These are phyloP conservation scores for Panicum virgatum DNA, from an alignment of 202 grass and related monocot species.

Conservation along the genomic window DNA sequence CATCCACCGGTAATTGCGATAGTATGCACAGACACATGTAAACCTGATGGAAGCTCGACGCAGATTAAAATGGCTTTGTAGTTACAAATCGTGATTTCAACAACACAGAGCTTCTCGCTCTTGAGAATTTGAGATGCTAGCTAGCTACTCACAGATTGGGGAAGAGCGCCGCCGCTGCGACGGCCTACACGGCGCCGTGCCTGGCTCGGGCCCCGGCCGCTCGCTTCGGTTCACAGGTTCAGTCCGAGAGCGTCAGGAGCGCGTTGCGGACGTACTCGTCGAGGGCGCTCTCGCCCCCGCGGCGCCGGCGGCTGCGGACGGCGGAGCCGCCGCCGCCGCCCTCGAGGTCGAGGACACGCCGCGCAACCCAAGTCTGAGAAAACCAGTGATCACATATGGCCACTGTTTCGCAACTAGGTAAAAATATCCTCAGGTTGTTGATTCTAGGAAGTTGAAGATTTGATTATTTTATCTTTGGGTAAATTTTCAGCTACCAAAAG, in stretches of 20 bases:
- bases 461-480: too few relatives aligned
- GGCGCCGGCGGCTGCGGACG: not conserved
- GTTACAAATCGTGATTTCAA: not conserved
- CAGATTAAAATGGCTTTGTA: not conserved
- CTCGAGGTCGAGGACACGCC: too few relatives aligned
- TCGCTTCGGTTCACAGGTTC: not conserved
- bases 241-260: constrained; percentile 20
- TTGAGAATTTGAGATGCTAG: not conserved
- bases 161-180: not conserved
- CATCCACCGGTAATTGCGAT: too few relatives aligned
- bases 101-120: not conserved
- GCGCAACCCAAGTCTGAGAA: too few relatives aligned
- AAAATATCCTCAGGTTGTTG: too few relatives aligned
- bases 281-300: not conserved
- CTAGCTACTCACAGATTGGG: not conserved
- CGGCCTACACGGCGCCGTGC: not conserved
- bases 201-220: not conserved
- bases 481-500: too few relatives aligned
- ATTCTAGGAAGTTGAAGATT: too few relatives aligned
- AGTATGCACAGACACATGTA: too few relatives aligned
- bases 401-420: too few relatives aligned
- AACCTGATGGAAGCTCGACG: not conserved
- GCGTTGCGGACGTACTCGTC: constrained; percentile 38
- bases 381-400: too few relatives aligned
- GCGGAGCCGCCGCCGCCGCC: too few relatives aligned